A percentile compares a stretch with the other conserved stretches of the same genome.
Evolutionary conservation across 805 yeast genomes (phyloP).

Genomic region (Zygosaccharomyces bailii): DNA sequence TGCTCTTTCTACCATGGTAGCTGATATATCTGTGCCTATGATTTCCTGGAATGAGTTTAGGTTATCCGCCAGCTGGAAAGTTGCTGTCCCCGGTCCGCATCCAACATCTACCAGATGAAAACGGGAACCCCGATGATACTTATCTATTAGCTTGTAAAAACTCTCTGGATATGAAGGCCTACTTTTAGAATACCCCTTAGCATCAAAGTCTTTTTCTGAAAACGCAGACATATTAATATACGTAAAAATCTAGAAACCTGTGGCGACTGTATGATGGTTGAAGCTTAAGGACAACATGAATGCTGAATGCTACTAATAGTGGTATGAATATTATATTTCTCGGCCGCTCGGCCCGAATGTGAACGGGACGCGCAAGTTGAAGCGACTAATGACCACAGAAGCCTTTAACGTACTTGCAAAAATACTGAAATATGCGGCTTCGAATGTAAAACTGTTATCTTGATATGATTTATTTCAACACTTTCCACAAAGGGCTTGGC

Average conservation of each 20-base stretch:
- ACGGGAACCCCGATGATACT: slow-evolving; percentile 42
- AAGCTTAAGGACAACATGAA: no score
- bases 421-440: no score
- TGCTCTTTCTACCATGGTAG: slow-evolving; percentile 52
- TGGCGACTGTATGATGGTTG: no score
- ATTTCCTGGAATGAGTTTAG: slow-evolving; percentile 40
- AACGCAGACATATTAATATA: slow-evolving; percentile 58
- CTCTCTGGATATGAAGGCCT: slow-evolving; percentile 64
- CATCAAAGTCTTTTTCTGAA: slow-evolving; percentile 49
- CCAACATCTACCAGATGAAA: slow-evolving; percentile 63
- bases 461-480: no score
- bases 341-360: no score
- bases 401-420: no score
- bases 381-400: no score
- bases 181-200: slow-evolving; percentile 50
- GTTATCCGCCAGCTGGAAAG: slow-evolving; percentile 41
- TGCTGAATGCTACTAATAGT: no score
- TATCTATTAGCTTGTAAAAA: slow-evolving; percentile 43
- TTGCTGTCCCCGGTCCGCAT: slow-evolving; percentile 77
- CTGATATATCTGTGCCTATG: slow-evolving; percentile 62
- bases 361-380: no score
- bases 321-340: no score
- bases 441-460: neutral
- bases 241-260: no score
- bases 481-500: no score